Conservation (phyloP, 306 rosid species). For the Dalbergia cochinchinensis region DNA sequence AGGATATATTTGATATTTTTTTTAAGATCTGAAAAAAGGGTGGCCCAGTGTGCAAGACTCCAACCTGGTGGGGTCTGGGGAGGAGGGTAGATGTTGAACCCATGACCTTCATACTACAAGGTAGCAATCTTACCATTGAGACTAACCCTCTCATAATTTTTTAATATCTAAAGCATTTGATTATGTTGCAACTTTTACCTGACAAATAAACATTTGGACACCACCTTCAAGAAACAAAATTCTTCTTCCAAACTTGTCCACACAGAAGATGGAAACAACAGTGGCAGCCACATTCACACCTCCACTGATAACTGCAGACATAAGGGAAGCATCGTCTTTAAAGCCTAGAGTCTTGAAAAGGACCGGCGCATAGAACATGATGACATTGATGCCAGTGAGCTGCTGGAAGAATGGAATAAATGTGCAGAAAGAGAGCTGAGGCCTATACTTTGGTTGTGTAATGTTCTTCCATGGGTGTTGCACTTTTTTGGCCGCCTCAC, state of each 20-base stretch:
- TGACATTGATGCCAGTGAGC: conserved; percentile 39
- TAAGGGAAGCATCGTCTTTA: conserved; percentile 16
- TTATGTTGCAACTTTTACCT: not conserved
- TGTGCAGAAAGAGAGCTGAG: conserved; percentile 32
- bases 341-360: conserved; percentile 38
- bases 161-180: not conserved
- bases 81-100: no score
- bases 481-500: conserved; percentile 33
- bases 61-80: no score
- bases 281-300: conserved; percentile 25
- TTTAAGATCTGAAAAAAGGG: not conserved
- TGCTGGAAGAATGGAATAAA: conserved; percentile 41
- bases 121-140: no score
- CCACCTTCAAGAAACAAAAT: conserved; percentile 44
- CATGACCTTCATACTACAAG: no score
- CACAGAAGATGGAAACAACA: conserved; percentile 15
- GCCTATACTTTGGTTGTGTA: conserved; percentile 19
- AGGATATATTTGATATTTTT: not conserved
- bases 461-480: conserved; percentile 46
- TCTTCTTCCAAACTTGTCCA: conserved; percentile 39
- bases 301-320: conserved; percentile 27
- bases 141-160: no score
- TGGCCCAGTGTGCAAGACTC: no score
- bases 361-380: conserved; percentile 42
- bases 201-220: conserved; percentile 33